phyloP scores from a whole-genome alignment of 345 rosid species.

The Durio zibethinus region DNA sequence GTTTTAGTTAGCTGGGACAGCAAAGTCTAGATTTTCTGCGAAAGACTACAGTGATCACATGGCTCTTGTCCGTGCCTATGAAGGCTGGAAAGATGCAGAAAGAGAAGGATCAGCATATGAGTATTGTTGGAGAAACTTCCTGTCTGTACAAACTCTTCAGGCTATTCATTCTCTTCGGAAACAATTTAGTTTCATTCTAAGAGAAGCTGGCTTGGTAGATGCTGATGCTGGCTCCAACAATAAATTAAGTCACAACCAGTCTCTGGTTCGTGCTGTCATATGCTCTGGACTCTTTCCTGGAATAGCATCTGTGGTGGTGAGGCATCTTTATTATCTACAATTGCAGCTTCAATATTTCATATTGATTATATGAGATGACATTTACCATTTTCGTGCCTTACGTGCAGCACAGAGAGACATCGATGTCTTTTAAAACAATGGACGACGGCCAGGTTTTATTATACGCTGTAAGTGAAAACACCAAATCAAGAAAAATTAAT shows the following conservation, averaged over 20 bases:
- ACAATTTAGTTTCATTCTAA: constrained; percentile 80
- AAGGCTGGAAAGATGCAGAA: constrained; percentile 99
- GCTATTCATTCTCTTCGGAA: constrained; percentile 93
- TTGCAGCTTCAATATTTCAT: neutral
- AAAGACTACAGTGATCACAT: constrained; percentile 99
- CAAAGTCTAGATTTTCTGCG: constrained; percentile 93
- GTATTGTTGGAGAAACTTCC: constrained; percentile 96
- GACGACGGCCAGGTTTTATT: constrained; percentile 93
- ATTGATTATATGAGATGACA: constrained; percentile 4
- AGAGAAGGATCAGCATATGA: constrained; percentile 93
- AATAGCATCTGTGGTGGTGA: constrained; percentile 90
- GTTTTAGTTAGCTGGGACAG: constrained; percentile 82
- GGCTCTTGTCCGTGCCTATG: constrained; percentile 99
- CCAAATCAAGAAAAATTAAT: neutral
- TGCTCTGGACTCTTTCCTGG: constrained; percentile 98
- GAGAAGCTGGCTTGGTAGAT: constrained; percentile 75
- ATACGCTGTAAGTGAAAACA: constrained; percentile 56
- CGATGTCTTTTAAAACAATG: constrained; percentile 96
- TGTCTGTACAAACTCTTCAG: constrained; percentile 93
- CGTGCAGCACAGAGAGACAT: constrained; percentile 86
- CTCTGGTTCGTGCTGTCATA: constrained; percentile 86
- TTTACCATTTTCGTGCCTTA: constrained; percentile 11
- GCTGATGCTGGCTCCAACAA: constrained; percentile 60
- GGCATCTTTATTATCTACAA: constrained; percentile 10
- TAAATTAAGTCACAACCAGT: constrained; percentile 84